phyloP scores from a whole-genome alignment of 495 filamentous ascomycete species.

The Aspergillus nanangensis region DNA sequence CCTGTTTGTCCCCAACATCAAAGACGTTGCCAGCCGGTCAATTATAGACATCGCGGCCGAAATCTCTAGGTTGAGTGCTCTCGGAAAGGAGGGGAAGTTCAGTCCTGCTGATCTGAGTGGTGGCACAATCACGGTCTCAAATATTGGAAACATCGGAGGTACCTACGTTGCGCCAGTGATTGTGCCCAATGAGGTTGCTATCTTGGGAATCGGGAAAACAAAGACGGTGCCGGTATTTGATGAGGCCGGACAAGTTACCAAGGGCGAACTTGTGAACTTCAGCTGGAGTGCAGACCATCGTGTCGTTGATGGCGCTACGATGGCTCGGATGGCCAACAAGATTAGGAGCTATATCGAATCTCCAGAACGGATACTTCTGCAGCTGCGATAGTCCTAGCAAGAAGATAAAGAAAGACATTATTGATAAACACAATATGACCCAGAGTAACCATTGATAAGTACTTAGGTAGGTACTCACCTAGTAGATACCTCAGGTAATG shows the following conservation, averaged over 20 bases:
- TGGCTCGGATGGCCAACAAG: slow-evolving; percentile 81
- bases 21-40: slow-evolving; percentile 69
- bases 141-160: slow-evolving; percentile 95
- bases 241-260: slow-evolving; percentile 82
- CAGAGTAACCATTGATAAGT: too few relatives aligned
- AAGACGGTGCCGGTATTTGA: slow-evolving; percentile 65
- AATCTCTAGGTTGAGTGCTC: slow-evolving; percentile 63
- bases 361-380: slow-evolving; percentile 74
- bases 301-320: slow-evolving; percentile 88
- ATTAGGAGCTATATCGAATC: slow-evolving; percentile 75
- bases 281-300: slow-evolving; percentile 98
- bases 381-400: slow-evolving; percentile 30
- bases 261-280: slow-evolving; percentile 84
- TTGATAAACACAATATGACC: not conserved
- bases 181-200: slow-evolving; percentile 82
- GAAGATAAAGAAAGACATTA: not conserved
- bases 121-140: slow-evolving; percentile 92
- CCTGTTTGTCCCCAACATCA: slow-evolving; percentile 91
- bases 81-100: slow-evolving; percentile 71
- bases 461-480: too few relatives aligned
- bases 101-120: slow-evolving; percentile 71
- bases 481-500: too few relatives aligned
- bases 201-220: slow-evolving; percentile 82
- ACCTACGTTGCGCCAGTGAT: slow-evolving; percentile 91
- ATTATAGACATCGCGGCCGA: slow-evolving; percentile 75